These are phyloP conservation scores for Copromyces sp. DNA, from an alignment of 495 filamentous ascomycete genomes.

Conservation along the genomic window DNA sequence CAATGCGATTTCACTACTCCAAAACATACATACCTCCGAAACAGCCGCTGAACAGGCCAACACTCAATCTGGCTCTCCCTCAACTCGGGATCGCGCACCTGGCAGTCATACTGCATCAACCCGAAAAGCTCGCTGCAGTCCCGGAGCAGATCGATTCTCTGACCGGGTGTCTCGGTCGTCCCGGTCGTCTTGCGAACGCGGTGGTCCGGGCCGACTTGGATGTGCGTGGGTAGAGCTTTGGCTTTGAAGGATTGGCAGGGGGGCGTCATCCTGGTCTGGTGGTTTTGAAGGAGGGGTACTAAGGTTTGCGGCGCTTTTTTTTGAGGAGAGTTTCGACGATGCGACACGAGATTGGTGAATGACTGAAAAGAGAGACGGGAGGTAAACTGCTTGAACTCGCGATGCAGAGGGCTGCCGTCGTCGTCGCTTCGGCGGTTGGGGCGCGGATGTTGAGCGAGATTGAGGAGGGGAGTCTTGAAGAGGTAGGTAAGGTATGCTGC, in stretches of 20 bases:
- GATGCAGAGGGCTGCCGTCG: constrained; percentile 12
- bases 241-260: constrained; percentile 46
- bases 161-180: constrained; percentile 11
- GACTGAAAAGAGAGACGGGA: too few species aligned
- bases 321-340: not conserved
- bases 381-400: not conserved
- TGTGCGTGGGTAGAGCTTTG: constrained; percentile 35
- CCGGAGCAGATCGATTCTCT: constrained; percentile 46
- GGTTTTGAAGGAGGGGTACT: not conserved
- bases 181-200: constrained; percentile 40
- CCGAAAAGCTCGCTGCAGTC: constrained; percentile 56
- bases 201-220: constrained; percentile 39
- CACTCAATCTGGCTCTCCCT: constrained; percentile 52
- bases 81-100: constrained; percentile 45
- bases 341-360: not conserved
- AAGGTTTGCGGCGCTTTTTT: not conserved
- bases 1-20: not conserved
- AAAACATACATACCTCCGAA: constrained; percentile 55
- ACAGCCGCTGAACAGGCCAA: constrained; percentile 64
- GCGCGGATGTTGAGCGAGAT: constrained; percentile 45
- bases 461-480: constrained; percentile 27
- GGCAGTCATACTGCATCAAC: constrained; percentile 76
- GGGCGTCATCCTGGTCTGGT: constrained; percentile 44
- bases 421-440: constrained; percentile 40
- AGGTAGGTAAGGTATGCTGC: constrained; percentile 33